These are phyloP conservation scores for Sclerotinia nivalis DNA, from an alignment of 2,329 filamentous ascomycete genomes.

Conservation along the genomic window DNA sequence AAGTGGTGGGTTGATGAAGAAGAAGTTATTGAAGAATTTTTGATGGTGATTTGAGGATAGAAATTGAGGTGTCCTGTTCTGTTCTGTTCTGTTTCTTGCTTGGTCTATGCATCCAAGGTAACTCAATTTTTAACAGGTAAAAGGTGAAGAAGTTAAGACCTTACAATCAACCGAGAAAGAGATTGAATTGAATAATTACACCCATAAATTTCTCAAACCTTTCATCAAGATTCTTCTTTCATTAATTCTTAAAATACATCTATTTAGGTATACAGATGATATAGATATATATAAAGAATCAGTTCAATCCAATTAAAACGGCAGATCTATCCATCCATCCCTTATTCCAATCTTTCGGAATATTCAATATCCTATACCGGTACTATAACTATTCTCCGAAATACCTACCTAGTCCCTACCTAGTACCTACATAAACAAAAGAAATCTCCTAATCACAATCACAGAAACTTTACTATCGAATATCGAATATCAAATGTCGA, in stretches of 20 bases:
- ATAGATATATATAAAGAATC: background rate
- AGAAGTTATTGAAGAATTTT: background rate
- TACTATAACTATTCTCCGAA: no score
- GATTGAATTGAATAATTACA: background rate
- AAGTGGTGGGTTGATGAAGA: background rate
- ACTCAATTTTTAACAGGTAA: background rate
- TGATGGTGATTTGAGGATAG: background rate
- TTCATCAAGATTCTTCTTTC: background rate
- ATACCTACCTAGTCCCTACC: no score
- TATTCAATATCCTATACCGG: no score
- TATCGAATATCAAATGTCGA: no score
- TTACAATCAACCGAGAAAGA: background rate
- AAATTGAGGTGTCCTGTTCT: background rate
- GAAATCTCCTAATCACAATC: no score
- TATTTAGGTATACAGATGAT: background rate
- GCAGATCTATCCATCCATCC: no score
- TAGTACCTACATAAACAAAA: no score
- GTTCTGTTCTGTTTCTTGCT: background rate
- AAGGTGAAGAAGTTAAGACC: background rate
- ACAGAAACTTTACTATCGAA: no score
- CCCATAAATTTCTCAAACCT: background rate
- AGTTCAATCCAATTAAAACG: no score
- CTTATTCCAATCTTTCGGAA: no score
- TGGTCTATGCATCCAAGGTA: slow-evolving; percentile 10
- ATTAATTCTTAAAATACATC: no score